Conservation (phyloP, 805 yeast genomes). For the Pichia eremophila region DNA sequence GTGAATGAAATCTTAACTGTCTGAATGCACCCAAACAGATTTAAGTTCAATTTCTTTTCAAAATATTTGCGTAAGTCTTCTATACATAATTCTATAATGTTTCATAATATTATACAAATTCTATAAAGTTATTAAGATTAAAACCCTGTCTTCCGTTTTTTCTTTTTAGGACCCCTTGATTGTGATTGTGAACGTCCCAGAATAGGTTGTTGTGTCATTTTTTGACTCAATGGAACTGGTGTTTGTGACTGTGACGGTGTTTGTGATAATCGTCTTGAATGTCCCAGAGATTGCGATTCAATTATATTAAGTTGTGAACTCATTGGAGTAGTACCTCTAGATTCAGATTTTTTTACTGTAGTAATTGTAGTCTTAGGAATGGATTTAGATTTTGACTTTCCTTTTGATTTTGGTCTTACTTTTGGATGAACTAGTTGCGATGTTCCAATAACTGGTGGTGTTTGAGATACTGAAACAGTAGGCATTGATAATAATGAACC, state of each 20-base stretch:
- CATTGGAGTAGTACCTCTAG: neutral
- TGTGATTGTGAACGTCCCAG: neutral
- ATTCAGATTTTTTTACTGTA: neutral
- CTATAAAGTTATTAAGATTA: neutral
- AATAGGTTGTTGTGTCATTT: neutral
- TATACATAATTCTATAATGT: too few relatives aligned
- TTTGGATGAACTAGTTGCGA: neutral
- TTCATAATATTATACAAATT: too few relatives aligned
- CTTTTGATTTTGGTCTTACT: neutral
- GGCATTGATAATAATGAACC: neutral
- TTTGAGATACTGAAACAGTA: constrained; percentile 1
- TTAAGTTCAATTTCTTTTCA: too few relatives aligned
- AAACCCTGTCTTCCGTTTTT: constrained; percentile 1
- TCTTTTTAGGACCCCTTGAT: constrained; percentile 3
- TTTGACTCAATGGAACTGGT: constrained; percentile 2
- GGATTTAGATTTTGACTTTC: neutral
- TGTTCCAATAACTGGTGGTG: neutral
- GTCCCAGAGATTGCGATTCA: neutral
- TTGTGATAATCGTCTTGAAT: neutral
- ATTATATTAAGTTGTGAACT: neutral
- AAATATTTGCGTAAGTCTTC: too few relatives aligned
- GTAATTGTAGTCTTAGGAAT: neutral
- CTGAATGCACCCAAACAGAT: too few relatives aligned
- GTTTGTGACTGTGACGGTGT: constrained; percentile 1
- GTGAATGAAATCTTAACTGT: too few relatives aligned